These are phyloP conservation scores for Albophoma yamanashiensis DNA, from an alignment of 2,329 filamentous ascomycete species.

Conservation along the genomic window DNA sequence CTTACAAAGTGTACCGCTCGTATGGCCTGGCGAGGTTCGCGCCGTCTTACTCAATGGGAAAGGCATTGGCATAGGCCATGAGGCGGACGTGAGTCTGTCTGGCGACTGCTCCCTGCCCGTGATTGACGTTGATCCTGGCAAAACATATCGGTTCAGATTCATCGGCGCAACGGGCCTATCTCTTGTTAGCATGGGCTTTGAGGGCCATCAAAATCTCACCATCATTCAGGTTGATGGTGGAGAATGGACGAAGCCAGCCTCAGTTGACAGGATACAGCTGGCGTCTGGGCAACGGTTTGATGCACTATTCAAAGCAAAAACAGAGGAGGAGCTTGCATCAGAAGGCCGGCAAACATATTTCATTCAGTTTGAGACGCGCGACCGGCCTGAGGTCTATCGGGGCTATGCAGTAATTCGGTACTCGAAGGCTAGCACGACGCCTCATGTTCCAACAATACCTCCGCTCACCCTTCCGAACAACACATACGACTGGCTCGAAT, in stretches of 20 bases:
- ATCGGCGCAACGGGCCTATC: slow-evolving; percentile 47
- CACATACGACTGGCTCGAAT: slow-evolving; percentile 30
- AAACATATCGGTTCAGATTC: slow-evolving; percentile 51
- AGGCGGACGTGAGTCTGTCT: background rate
- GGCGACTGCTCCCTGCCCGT: slow-evolving; percentile 30
- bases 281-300: slow-evolving; percentile 49
- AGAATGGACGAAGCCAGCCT: slow-evolving; percentile 38
- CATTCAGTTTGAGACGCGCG: slow-evolving; percentile 38
- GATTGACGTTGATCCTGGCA: slow-evolving; percentile 48
- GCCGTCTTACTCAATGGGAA: slow-evolving; percentile 11
- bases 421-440: slow-evolving; percentile 34
- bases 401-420: background rate
- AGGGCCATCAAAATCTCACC: slow-evolving; percentile 42
- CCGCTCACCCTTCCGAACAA: slow-evolving; percentile 21
- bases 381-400: slow-evolving; percentile 26
- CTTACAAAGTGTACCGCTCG: slow-evolving; percentile 36
- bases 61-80: slow-evolving; percentile 1
- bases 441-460: slow-evolving; percentile 24
- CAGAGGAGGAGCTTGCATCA: slow-evolving; percentile 25
- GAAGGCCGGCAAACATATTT: slow-evolving; percentile 23
- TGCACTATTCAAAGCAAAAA: slow-evolving; percentile 42
- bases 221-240: slow-evolving; percentile 49
- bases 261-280: slow-evolving; percentile 39
- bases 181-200: slow-evolving; percentile 41
- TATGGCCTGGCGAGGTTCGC: slow-evolving; percentile 48